Base-by-base conservation (phyloP, 306 rosid species). In the Ormosia emarginata region DNA sequence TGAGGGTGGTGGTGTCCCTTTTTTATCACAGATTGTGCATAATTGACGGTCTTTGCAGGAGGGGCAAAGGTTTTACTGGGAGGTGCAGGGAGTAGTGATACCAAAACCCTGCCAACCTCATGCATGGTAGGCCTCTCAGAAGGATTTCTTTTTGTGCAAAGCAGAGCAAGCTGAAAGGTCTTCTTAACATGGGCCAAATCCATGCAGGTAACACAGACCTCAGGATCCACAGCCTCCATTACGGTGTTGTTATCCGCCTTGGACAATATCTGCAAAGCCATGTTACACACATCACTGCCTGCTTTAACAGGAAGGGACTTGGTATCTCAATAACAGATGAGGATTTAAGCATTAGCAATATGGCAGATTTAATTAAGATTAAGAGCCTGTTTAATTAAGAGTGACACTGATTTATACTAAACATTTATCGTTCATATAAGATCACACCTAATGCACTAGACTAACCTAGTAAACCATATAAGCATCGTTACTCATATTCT, bases 211-310 rank as follows among this genome's bases (percentile, higher is more conserved):
- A 92, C 80, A 0, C 92, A 89, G 3, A 95, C 97, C 70, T 93
- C 99, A 0, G 94, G 92, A 76, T 93, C 99, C 37, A 91, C 92
- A 9, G 98, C 87, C 29, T 95, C 98, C 99, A 95, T 95, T 33
- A 95, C 91, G 0, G 98, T 93, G 72, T 93, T 88, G 37, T 85
- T 87, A 55, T 93, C 97, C 0, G 95, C 91, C 90, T 90, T 95
- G 2, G 98, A 89, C 74, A 93, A 6, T 75, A 95, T 93, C 99
- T 95, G 87, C 24, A 24, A 24, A 24, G 24, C 24, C 24, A 24
- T 24, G 24, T 24, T 24, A 24, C 24, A 24, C 24, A 24, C 24
- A 24, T 24, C 24, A 24, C 24, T 24, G 24, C 24, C 24, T 24
- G 24, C 24, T 24, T 24, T 24, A 24, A 24, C 24, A 24, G 24